Base-by-base conservation (phyloP, 2,329 filamentous ascomycete genomes). In the Dactylellina cionopaga region DNA sequence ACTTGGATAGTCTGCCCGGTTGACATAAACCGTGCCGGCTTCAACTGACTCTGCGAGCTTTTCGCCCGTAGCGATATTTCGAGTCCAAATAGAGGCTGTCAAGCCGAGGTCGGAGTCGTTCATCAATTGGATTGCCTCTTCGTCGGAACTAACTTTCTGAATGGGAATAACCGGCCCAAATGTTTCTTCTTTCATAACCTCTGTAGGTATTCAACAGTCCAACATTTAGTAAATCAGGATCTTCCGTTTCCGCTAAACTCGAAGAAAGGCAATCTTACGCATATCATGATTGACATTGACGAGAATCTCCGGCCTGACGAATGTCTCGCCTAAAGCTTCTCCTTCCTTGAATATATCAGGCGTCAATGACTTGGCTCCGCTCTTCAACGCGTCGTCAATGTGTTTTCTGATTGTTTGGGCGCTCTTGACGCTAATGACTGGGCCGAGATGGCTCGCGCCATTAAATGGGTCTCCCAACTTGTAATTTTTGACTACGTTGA, bases 1-100 rank as follows among this genome's bases (percentile, higher is more conserved):
- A 80, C 90, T 92, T 49, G 94, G 94, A 80, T 88, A 98, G 80
- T 98, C 94, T 78, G 91, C 92, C 77, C 94, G 87, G 81, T 98
- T 98, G 77, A 98, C 91, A 82, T 97, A 98, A 51, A 97, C 93
- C 1, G 94, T 98, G 41, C 94, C 94, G 46, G 94, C 93, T 80
- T 97, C 93, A 49, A 98, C 88, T 54, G 89, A 84, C 62, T 95
- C 89, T 37, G 90, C 87, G 56, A 98, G 84, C 79, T 90, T 86
- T 76, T 92, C 88, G 13, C 90, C 94, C 78, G 85, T 89, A 46
- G 83, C 84, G 1, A 88, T 87, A 78, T 98, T 92, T 80, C 95
- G 96, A 66, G 92, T 96, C 94, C 94, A 98, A 77, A 98, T 92
- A 78, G 92, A 96, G n/a, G 93, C 94, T 2, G 94, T 97, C 74